These are phyloP conservation scores for Botrytis squamosa DNA, from an alignment of 2,329 filamentous ascomycete genomes.

Conservation along the genomic window DNA sequence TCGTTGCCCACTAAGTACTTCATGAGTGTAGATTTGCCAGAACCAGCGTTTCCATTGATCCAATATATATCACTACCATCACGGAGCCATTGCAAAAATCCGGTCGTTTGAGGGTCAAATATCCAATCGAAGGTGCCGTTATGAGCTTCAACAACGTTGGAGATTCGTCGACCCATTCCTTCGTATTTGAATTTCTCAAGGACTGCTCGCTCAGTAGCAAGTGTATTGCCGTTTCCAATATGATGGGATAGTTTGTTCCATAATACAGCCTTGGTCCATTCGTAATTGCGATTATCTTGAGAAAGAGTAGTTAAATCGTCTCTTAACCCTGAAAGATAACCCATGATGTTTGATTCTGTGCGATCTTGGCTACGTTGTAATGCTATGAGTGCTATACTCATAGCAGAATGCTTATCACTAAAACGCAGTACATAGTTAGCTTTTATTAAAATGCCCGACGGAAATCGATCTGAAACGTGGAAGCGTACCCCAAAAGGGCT, in stretches of 20 bases:
- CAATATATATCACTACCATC: slow-evolving; percentile 23
- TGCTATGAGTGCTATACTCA: neutral
- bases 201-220: neutral
- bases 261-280: neutral
- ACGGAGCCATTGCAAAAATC: slow-evolving; percentile 24
- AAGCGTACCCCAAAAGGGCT: neutral
- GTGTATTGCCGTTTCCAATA: neutral
- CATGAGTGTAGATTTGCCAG: slow-evolving; percentile 29
- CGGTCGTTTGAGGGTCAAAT: neutral
- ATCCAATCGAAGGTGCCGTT: neutral
- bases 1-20: slow-evolving; percentile 22
- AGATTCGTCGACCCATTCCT: neutral
- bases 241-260: neutral
- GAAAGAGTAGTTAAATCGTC: neutral
- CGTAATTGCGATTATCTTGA: neutral
- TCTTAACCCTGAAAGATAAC: neutral
- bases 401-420: neutral
- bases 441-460: neutral
- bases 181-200: neutral
- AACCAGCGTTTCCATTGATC: slow-evolving; percentile 29
- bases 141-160: neutral
- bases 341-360: neutral
- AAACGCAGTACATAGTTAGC: neutral
- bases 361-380: neutral
- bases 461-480: neutral